Evolutionary conservation across 2,329 filamentous ascomycete genomes (phyloP).

Genomic region (Didymosphaeria variabile): DNA sequence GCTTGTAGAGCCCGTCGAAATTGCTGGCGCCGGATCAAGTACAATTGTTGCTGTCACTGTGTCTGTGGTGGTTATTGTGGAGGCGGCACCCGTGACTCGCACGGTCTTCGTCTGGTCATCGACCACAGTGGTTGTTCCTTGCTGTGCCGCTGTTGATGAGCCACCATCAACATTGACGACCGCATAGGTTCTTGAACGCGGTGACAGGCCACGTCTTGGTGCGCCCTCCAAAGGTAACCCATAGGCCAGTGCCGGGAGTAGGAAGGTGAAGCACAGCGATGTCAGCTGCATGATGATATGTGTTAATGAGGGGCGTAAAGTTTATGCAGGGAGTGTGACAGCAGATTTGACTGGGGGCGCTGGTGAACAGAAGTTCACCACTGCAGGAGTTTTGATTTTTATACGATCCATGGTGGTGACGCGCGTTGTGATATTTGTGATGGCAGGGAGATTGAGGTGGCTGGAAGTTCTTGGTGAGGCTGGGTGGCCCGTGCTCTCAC

Average conservation of each 20-base stretch:
- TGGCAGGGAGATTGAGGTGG: conserved; percentile 44
- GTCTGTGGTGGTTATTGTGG: conserved; percentile 28
- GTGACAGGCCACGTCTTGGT: conserved; percentile 24
- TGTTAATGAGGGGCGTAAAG: conserved; percentile 23
- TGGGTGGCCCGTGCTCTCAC: conserved; percentile 28
- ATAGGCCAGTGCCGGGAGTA: conserved; percentile 32
- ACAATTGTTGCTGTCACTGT: conserved; percentile 34
- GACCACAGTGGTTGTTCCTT: conserved; percentile 33
- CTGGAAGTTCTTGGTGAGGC: conserved; percentile 30
- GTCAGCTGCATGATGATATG: conserved; percentile 40
- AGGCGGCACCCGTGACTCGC: conserved; percentile 29
- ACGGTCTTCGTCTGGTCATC: conserved; percentile 38
- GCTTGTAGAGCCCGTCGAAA: conserved; percentile 22
- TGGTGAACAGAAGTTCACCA: conserved; percentile 15
- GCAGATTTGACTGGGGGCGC: conserved; percentile 22
- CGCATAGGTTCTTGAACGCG: conserved; percentile 46
- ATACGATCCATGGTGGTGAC: conserved; percentile 31
- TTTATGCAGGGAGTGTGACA: conserved; percentile 19
- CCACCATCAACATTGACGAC: conserved; percentile 54
- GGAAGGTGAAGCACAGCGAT: conserved; percentile 28
- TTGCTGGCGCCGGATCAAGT: conserved; percentile 20
- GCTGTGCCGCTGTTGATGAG: conserved; percentile 31
- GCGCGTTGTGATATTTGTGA: conserved; percentile 28
- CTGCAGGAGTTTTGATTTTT: conserved; percentile 26
- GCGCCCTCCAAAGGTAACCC: conserved; percentile 39